These are phyloP conservation scores for Solanum bulbocastanum DNA, from an alignment of 257 asterid genomes.

Conservation along the genomic window DNA sequence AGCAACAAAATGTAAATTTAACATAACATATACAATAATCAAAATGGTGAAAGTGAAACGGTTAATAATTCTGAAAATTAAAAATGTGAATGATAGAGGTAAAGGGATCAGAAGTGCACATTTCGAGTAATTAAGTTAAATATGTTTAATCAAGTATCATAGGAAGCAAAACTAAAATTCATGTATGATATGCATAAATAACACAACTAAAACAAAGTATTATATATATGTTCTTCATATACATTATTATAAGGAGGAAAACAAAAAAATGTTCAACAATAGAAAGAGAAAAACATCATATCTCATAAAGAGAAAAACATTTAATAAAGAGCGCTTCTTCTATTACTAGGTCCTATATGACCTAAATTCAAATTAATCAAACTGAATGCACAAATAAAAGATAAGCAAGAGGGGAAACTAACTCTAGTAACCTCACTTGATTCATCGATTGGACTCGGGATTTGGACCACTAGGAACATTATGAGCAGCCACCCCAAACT, in stretches of 20 bases:
- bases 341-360: not conserved
- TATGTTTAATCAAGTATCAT: not conserved
- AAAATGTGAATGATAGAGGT: too few relatives aligned
- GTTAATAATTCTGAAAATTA: not conserved
- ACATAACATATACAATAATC: not conserved
- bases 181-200: not conserved
- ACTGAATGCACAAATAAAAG: not conserved
- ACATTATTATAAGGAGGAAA: not conserved
- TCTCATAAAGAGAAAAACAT: not conserved
- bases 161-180: not conserved
- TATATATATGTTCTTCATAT: not conserved
- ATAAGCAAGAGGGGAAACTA: not conserved
- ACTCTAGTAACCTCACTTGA: not conserved
- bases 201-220: not conserved
- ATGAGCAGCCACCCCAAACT: not conserved
- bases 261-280: not conserved
- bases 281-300: not conserved
- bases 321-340: not conserved
- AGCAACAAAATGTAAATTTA: not conserved
- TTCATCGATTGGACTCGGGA: not conserved
- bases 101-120: not conserved
- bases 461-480: constrained; percentile 4
- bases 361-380: not conserved
- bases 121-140: not conserved
- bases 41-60: not conserved